Percentiles rank a stretch among this genome's conserved stretches.
Conservation (phyloP, 1,284 basidiomycete species). For the Vanrija sp. region DNA sequence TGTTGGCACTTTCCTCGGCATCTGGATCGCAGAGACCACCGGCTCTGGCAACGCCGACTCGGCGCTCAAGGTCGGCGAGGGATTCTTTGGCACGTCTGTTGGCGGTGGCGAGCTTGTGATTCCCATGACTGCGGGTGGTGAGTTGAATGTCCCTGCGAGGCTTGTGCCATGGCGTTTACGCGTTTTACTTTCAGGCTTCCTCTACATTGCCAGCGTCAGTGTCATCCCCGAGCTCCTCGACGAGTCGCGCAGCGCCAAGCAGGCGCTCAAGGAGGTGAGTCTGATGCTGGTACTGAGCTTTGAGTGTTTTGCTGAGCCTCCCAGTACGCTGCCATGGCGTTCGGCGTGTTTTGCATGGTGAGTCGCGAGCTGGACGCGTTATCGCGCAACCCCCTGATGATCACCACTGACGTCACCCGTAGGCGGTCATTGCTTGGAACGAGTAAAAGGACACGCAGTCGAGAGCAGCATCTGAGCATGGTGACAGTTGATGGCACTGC, state of each 20-base stretch:
- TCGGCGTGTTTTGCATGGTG: conserved; percentile 83
- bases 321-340: conserved; percentile 80
- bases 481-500: too few species aligned
- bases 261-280: conserved; percentile 75
- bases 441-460: conserved; percentile 57
- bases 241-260: conserved; percentile 77
- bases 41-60: conserved; percentile 38
- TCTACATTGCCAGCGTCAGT: conserved; percentile 85
- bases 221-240: conserved; percentile 78
- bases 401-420: neutral
- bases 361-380: conserved; percentile 11
- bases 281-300: neutral
- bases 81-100: conserved; percentile 74
- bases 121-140: conserved; percentile 74
- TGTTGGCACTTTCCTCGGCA: conserved; percentile 84
- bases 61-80: conserved; percentile 53
- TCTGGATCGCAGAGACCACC: conserved; percentile 62
- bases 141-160: conserved; percentile 7
- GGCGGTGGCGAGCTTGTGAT: conserved; percentile 76
- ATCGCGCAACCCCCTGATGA: neutral
- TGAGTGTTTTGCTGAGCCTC: conserved; percentile 8
- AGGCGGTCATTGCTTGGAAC: conserved; percentile 59
- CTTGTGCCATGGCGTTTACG: neutral
- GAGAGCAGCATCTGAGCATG: neutral
- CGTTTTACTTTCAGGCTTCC: conserved; percentile 58